Percentiles rank a stretch among this genome's conserved stretches.
Evolutionary conservation across 164 flowering plant genomes (phyloP).

Genomic region (Stephania yunnanensis): DNA sequence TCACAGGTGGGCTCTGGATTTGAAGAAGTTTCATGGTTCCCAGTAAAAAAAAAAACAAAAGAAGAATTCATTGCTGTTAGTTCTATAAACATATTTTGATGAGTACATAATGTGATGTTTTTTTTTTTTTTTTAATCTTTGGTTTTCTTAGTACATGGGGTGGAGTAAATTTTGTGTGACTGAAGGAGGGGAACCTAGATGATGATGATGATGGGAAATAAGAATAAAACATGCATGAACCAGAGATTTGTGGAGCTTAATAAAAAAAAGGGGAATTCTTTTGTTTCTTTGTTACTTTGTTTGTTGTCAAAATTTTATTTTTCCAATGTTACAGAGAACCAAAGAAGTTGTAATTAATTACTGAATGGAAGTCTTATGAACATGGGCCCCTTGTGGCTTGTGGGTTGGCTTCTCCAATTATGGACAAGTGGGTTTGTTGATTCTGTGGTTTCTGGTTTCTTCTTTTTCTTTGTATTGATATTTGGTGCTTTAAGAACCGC

Average conservation of each 20-base stretch:
- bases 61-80: slow-evolving; percentile 3
- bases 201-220: neutral
- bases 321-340: neutral
- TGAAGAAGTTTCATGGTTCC: slow-evolving; percentile 2
- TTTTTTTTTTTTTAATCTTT: neutral
- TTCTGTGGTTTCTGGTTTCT: neutral
- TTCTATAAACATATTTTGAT: neutral
- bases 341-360: neutral
- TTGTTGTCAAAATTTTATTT: neutral
- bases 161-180: slow-evolving; percentile 7
- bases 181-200: neutral
- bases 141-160: neutral
- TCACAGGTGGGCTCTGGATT: neutral
- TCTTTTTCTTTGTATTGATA: too few species aligned
- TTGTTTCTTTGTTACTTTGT: neutral
- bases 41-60: slow-evolving; percentile 8
- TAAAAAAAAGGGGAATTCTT: neutral
- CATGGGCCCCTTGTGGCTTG: neutral
- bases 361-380: neutral
- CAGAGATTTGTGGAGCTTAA: slow-evolving; percentile 4
- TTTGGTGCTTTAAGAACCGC: neutral
- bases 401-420: neutral
- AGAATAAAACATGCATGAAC: neutral
- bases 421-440: neutral
- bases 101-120: slow-evolving; percentile 8